Evolutionary conservation across 371 early-diverging fungal species (phyloP).

Genomic region (Syncephalastrum racemosum): DNA sequence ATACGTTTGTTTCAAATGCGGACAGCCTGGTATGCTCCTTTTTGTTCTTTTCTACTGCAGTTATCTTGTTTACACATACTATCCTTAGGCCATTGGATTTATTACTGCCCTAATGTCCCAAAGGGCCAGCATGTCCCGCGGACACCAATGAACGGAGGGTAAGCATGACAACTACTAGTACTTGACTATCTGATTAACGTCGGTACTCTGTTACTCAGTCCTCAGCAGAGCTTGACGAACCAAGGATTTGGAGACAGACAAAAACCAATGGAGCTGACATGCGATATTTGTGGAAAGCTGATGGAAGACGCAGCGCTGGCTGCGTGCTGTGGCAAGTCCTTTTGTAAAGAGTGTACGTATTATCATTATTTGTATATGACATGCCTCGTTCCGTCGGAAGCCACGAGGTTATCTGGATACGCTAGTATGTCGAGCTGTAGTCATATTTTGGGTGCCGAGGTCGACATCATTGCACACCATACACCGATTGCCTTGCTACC

Average conservation of each 20-base stretch:
- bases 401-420: too few relatives aligned
- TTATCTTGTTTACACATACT: not conserved
- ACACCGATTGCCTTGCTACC: too few relatives aligned
- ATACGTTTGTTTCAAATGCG: conserved; percentile 53
- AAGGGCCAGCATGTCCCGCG: conserved; percentile 48
- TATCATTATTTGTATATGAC: not conserved
- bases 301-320: conserved; percentile 77
- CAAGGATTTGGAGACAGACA: conserved; percentile 7
- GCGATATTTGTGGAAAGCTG: conserved; percentile 74
- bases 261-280: conserved; percentile 62
- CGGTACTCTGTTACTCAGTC: not conserved
- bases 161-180: conserved; percentile 5
- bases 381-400: too few relatives aligned
- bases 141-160: conserved; percentile 29
- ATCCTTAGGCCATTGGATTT: conserved; percentile 49
- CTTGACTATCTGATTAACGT: not conserved
- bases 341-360: conserved; percentile 85
- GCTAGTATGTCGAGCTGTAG: too few relatives aligned
- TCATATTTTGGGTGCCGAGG: too few relatives aligned
- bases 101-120: conserved; percentile 54
- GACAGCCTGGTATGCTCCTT: conserved; percentile 37
- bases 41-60: not conserved
- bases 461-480: too few relatives aligned
- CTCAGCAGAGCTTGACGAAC: conserved; percentile 2
- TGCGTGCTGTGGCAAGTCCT: conserved; percentile 86